A percentile compares a stretch with the other conserved stretches of the same genome.
Evolutionary conservation across 257 asterid genomes (phyloP).

Genomic region (Solanum infundibuliforme): DNA sequence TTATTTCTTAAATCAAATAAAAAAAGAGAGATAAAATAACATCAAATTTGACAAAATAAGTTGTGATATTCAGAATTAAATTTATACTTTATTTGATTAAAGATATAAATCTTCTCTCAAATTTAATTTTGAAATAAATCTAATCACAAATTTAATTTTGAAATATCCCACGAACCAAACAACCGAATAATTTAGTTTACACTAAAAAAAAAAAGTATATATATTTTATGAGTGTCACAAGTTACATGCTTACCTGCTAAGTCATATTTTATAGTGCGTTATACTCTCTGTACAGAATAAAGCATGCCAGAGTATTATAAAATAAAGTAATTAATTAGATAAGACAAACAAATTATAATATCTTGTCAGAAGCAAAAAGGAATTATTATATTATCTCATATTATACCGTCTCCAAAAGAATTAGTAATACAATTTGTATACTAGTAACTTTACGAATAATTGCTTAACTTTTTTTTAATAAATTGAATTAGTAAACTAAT

Average conservation of each 20-base stretch:
- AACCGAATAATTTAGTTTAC: too few relatives aligned
- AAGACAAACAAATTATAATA: background rate
- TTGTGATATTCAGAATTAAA: too few relatives aligned
- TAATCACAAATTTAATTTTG: too few relatives aligned
- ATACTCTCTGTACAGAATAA: background rate
- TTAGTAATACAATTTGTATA: background rate
- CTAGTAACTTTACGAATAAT: background rate
- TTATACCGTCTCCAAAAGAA: background rate
- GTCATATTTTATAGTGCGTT: background rate
- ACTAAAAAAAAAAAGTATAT: too few relatives aligned
- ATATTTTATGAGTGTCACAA: background rate
- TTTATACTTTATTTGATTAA: too few relatives aligned
- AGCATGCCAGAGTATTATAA: background rate
- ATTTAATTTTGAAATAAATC: too few relatives aligned
- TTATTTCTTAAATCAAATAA: too few relatives aligned
- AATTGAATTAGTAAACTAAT: background rate
- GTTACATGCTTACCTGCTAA: background rate
- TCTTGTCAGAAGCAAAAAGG: background rate
- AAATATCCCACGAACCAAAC: too few relatives aligned
- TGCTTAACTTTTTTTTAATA: background rate
- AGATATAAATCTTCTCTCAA: too few relatives aligned
- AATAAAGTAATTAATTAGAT: background rate
- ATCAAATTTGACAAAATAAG: too few relatives aligned
- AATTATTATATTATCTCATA: too few relatives aligned
- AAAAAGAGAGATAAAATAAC: too few relatives aligned